These are phyloP conservation scores for Hyphopichia buzzinii DNA, from an alignment of 1,139 yeast species.

Conservation along the genomic window DNA sequence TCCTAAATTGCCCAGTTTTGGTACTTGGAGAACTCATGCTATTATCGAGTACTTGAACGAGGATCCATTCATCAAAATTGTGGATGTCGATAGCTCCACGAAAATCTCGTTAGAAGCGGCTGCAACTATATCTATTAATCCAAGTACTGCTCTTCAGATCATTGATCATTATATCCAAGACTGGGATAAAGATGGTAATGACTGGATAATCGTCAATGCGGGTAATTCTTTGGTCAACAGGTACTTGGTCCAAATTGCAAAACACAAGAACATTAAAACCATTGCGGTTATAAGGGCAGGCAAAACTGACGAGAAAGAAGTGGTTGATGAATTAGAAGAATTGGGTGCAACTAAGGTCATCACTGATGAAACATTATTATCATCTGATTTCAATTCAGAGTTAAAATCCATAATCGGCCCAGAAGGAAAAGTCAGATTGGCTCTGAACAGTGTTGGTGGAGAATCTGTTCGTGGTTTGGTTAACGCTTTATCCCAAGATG, in stretches of 20 bases:
- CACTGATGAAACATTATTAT: conserved; percentile 46
- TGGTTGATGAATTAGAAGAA: conserved; percentile 10
- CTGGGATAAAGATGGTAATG: conserved; percentile 23
- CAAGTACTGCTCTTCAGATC: conserved; percentile 33
- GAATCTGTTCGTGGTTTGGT: conserved; percentile 22
- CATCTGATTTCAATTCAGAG: conserved; percentile 29
- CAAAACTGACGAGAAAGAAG: conserved; percentile 23
- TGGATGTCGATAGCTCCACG: conserved; percentile 7
- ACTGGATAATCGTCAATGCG: conserved; percentile 36
- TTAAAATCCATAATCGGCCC: conserved; percentile 22
- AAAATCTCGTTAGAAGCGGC: conserved; percentile 24
- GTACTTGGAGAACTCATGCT: conserved; percentile 36
- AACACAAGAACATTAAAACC: conserved; percentile 20
- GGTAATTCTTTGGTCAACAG: conserved; percentile 35
- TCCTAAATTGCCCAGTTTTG: conserved; percentile 28
- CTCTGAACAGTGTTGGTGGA: conserved; percentile 35
- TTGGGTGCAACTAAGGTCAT: conserved; percentile 35
- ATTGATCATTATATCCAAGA: conserved; percentile 25
- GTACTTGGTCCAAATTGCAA: conserved; percentile 30
- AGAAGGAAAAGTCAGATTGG: conserved; percentile 29
- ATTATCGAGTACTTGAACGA: conserved; percentile 16
- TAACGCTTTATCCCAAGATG: conserved; percentile 22
- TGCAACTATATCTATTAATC: conserved; percentile 35
- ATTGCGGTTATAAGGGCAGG: conserved; percentile 33
- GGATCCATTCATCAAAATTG: conserved; percentile 23